phyloP scores from a whole-genome alignment of 202 grass and related monocot species.

The Elaeis oleifera region DNA sequence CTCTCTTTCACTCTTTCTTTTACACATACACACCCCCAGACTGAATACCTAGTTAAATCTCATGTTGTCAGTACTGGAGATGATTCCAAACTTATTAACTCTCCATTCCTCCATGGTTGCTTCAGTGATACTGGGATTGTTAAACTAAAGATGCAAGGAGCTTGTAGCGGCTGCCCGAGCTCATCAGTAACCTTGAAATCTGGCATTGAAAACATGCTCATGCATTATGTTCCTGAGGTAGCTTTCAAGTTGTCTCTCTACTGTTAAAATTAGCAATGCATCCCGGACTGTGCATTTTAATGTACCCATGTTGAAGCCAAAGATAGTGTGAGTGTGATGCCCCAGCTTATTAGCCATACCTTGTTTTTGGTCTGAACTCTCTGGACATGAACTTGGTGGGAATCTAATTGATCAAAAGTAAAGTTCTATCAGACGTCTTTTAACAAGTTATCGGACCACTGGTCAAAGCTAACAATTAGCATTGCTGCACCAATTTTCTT shows the following conservation, averaged over 20 bases:
- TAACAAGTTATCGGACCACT: too few species aligned
- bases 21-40: background rate
- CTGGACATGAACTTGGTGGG: too few species aligned
- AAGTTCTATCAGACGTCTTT: too few species aligned
- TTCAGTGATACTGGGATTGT: constrained; percentile 75
- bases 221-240: constrained; percentile 99
- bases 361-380: too few species aligned
- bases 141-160: constrained; percentile 97
- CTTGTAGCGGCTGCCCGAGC: constrained; percentile 95
- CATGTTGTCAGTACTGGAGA: background rate
- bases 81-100: too few species aligned
- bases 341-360: too few species aligned
- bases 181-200: constrained; percentile 94
- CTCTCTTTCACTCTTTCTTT: constrained; percentile 8
- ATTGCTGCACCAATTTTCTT: too few species aligned
- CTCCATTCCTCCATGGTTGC: constrained; percentile 3
- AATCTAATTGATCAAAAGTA: too few species aligned
- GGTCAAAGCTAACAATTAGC: too few species aligned
- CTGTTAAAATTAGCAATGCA: background rate
- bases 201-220: constrained; percentile 99
- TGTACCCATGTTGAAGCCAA: background rate
- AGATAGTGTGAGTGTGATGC: too few species aligned
- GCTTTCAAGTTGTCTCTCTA: background rate
- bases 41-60: background rate
- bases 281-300: background rate